Conservation (phyloP, 2,329 filamentous ascomycete genomes). For the Ophiostoma australiae region DNA sequence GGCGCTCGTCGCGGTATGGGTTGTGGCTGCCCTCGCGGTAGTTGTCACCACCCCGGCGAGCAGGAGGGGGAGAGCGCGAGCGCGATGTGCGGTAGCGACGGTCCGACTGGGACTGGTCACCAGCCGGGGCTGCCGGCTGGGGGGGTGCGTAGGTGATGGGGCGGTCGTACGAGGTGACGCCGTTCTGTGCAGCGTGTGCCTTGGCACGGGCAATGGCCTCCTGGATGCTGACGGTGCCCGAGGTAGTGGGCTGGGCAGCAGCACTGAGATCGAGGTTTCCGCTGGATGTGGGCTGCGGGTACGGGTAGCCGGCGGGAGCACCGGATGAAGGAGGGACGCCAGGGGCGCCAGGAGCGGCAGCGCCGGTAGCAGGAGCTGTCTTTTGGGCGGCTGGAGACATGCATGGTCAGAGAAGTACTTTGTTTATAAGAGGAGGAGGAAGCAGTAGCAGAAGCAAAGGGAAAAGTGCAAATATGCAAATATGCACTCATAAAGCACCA, state of each 20-base stretch:
- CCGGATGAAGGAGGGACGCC: constrained; percentile 22
- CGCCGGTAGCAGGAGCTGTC: constrained; percentile 24
- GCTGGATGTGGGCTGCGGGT: constrained; percentile 63
- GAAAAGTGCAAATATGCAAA: too few species aligned
- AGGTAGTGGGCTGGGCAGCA: constrained; percentile 67
- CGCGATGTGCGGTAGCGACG: constrained; percentile 61
- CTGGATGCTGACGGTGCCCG: constrained; percentile 75
- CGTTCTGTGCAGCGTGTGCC: constrained; percentile 74
- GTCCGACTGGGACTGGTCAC: constrained; percentile 37
- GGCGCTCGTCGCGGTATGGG: constrained; percentile 53
- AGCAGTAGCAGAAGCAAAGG: too few species aligned
- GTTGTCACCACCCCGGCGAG: constrained; percentile 46
- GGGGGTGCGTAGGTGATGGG: constrained; percentile 44
- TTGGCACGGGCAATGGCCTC: constrained; percentile 82
- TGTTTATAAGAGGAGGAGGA: not conserved
- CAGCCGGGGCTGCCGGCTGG: constrained; percentile 28
- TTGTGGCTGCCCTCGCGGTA: constrained; percentile 41
- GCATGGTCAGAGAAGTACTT: constrained; percentile 25
- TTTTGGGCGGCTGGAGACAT: constrained; percentile 29
- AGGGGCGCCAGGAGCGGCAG: constrained; percentile 24
- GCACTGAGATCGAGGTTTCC: constrained; percentile 75
- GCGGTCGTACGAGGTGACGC: constrained; percentile 59
- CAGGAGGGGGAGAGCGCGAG: constrained; percentile 63
- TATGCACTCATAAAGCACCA: not conserved
- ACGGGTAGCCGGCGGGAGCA: constrained; percentile 30